Percentiles rank a stretch among this genome's conserved stretches.
These are phyloP conservation scores for Xylariaceae sp. DNA, from an alignment of 2,329 filamentous ascomycete species.

Conservation along the genomic window DNA sequence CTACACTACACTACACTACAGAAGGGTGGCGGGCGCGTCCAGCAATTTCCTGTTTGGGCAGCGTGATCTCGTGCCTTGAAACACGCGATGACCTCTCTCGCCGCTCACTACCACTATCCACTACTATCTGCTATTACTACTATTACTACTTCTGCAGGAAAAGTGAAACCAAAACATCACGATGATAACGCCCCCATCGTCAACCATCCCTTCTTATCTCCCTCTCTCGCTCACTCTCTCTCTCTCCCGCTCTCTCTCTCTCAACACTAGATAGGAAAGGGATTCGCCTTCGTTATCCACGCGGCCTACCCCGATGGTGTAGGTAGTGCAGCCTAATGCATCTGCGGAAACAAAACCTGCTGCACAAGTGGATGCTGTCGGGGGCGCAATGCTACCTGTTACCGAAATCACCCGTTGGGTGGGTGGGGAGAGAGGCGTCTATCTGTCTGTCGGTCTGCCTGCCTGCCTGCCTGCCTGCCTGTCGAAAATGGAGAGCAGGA, in stretches of 20 bases:
- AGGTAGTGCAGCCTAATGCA: not conserved
- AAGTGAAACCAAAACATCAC: too few species aligned
- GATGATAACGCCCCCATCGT: too few species aligned
- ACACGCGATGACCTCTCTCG: not conserved
- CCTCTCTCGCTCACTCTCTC: not conserved
- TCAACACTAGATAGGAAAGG: not conserved
- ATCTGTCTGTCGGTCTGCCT: not conserved
- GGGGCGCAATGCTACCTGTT: not conserved
- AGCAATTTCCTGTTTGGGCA: conserved; percentile 8
- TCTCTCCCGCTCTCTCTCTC: not conserved
- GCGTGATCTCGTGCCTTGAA: conserved; percentile 1
- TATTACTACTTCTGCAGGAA: too few species aligned
- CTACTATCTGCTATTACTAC: too few species aligned
- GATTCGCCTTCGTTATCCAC: not conserved
- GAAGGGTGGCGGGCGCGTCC: not conserved
- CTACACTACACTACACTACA: not conserved
- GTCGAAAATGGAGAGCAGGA: too few species aligned
- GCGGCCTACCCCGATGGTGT: not conserved
- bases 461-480: too few species aligned
- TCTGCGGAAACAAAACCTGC: not conserved
- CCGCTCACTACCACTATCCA: not conserved
- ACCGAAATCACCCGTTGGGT: conserved; percentile 7
- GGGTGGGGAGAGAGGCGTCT: not conserved
- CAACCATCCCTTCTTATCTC: not conserved
- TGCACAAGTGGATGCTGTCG: not conserved